phyloP scores from a whole-genome alignment of 805 yeast genomes.

The Metschnikowia lochheadii region DNA sequence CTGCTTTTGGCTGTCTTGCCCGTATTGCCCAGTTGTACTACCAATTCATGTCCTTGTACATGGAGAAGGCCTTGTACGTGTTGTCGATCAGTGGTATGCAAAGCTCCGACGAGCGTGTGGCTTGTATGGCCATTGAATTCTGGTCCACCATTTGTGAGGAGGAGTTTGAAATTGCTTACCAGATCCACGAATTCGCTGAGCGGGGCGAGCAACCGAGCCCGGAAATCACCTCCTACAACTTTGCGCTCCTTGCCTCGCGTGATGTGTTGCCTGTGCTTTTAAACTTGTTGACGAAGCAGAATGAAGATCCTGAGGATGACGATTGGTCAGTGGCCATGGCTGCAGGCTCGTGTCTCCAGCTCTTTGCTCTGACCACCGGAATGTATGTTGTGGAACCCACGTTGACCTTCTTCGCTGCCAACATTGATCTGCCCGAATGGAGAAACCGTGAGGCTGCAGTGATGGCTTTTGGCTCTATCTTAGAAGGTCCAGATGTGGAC shows the following conservation, averaged over 20 bases:
- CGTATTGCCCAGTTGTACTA: constrained; percentile 88
- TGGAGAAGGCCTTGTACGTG: constrained; percentile 94
- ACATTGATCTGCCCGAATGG: constrained; percentile 62
- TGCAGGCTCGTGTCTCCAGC: constrained; percentile 93
- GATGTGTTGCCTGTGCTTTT: constrained; percentile 88
- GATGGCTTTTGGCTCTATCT: constrained; percentile 96
- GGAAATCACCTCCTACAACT: constrained; percentile 60
- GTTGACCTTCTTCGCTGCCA: constrained; percentile 73
- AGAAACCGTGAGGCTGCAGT: constrained; percentile 94
- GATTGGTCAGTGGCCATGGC: constrained; percentile 99
- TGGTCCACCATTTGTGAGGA: constrained; percentile 99
- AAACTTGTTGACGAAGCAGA: constrained; percentile 75
- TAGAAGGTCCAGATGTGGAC: constrained; percentile 86
- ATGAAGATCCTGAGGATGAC: constrained; percentile 91
- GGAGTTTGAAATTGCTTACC: constrained; percentile 76
- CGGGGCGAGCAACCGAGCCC: constrained; percentile 27
- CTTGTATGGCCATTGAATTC: constrained; percentile 98
- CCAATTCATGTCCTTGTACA: constrained; percentile 84
- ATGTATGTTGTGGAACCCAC: constrained; percentile 84
- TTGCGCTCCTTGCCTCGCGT: constrained; percentile 77
- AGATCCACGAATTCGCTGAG: constrained; percentile 55
- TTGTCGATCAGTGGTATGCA: constrained; percentile 91
- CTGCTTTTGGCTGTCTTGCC: constrained; percentile 94
- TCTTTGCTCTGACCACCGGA: constrained; percentile 88
- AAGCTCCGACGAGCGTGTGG: constrained; percentile 75